Evolutionary conservation across 2,329 filamentous ascomycete species (phyloP).

Genomic region (Pseudocercospora macadamiae): DNA sequence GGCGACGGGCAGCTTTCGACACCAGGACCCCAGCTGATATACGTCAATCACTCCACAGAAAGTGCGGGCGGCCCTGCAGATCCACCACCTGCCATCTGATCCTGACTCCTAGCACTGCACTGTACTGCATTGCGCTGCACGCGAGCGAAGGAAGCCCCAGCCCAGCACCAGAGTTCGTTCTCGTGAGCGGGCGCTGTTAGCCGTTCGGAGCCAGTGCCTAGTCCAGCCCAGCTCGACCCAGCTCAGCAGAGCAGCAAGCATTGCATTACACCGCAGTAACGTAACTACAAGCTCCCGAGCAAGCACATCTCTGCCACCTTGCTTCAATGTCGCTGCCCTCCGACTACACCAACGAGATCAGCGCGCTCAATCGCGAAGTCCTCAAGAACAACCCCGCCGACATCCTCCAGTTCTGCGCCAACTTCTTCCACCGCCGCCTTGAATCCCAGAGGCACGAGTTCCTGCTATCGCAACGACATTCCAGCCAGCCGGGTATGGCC

Average conservation of each 20-base stretch:
- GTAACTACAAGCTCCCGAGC: not conserved
- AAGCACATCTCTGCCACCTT: not conserved
- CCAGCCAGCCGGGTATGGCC: conserved; percentile 62
- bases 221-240: not conserved
- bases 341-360: conserved; percentile 65
- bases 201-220: conserved; percentile 3
- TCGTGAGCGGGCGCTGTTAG: not conserved
- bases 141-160: not conserved
- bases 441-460: conserved; percentile 65
- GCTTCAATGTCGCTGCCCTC: conserved; percentile 46
- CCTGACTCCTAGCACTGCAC: not conserved
- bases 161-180: not conserved
- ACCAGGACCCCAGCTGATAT: not conserved
- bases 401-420: conserved; percentile 70
- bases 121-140: no score
- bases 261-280: conserved; percentile 1
- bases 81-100: not conserved
- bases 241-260: conserved; percentile 5
- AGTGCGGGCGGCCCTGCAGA: conserved; percentile 9
- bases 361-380: conserved; percentile 65
- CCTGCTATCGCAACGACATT: conserved; percentile 54
- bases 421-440: conserved; percentile 68
- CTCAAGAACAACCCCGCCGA: conserved; percentile 62
- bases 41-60: conserved; percentile 17
- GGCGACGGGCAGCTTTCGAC: conserved; percentile 1